Percentiles rank a stretch among this genome's conserved stretches.
phyloP scores from a whole-genome alignment of 768 basidiomycete species.

The Phaeolepiota aurea region DNA sequence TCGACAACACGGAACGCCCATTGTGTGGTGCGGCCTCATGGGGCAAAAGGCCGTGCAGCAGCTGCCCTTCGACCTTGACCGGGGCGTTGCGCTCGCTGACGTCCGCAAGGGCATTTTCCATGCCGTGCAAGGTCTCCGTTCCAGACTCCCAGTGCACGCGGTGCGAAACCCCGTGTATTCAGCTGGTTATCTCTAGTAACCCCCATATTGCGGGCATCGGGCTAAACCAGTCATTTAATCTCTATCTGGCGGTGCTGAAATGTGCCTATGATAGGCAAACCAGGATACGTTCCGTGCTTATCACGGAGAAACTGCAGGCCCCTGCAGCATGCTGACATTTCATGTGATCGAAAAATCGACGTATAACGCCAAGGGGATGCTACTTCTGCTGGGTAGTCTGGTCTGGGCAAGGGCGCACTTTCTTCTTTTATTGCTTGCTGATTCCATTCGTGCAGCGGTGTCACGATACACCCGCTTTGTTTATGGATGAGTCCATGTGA shows the following conservation, averaged over 20 bases:
- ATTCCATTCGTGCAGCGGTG: too few species aligned
- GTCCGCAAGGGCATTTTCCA: conserved; percentile 87
- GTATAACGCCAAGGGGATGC: too few species aligned
- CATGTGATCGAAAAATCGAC: too few species aligned
- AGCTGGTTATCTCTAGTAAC: background rate
- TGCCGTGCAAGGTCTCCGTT: conserved; percentile 83
- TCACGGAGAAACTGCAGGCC: background rate
- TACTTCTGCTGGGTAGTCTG: too few species aligned
- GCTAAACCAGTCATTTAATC: conserved; percentile 82
- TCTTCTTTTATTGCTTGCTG: too few species aligned
- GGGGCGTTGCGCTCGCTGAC: conserved; percentile 74
- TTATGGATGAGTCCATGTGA: too few species aligned
- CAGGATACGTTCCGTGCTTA: background rate
- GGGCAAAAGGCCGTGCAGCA: conserved; percentile 98
- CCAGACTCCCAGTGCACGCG: conserved; percentile 55
- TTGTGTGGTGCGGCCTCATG: conserved; percentile 97
- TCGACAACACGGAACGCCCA: conserved; percentile 61
- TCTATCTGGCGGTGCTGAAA: too few species aligned
- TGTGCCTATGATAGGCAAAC: background rate
- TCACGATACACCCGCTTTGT: too few species aligned
- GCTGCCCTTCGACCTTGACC: conserved; percentile 88
- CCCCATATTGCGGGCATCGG: conserved; percentile 76
- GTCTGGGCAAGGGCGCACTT: too few species aligned
- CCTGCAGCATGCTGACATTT: too few species aligned
- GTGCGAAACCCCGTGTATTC: background rate